Conservation (phyloP, 2,329 filamentous ascomycete genomes). For the Metarhizium robertsii region DNA sequence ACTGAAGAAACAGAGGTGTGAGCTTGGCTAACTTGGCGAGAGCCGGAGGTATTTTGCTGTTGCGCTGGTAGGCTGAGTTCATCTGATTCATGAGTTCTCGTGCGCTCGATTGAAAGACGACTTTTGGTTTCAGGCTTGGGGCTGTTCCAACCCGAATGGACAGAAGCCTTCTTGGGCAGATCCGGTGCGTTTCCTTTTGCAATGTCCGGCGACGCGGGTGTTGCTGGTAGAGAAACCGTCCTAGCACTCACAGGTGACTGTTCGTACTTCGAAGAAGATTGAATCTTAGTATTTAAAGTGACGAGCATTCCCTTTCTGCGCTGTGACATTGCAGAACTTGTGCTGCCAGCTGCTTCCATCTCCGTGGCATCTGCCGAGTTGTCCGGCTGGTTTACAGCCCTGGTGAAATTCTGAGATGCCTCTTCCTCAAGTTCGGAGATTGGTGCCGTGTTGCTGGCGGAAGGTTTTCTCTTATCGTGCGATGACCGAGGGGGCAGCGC, state of each 20-base stretch:
- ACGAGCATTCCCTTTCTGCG: neutral
- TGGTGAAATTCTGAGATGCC: neutral
- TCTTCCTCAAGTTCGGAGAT: constrained; percentile 1
- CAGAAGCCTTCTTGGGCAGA: constrained; percentile 21
- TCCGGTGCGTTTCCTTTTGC: constrained; percentile 22
- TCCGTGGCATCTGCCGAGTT: neutral
- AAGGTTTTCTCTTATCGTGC: neutral
- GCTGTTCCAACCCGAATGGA: constrained; percentile 14
- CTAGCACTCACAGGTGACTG: neutral
- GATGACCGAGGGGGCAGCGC: neutral
- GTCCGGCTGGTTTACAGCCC: neutral
- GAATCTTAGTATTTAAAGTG: neutral
- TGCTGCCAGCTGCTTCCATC: neutral
- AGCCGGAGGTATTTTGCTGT: constrained; percentile 15
- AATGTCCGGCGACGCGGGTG: constrained; percentile 18
- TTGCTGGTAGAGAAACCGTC: neutral
- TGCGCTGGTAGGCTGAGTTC: constrained; percentile 17
- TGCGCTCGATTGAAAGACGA: constrained; percentile 29
- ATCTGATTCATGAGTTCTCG: constrained; percentile 24
- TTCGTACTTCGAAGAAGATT: neutral
- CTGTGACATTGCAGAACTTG: neutral
- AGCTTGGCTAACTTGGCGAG: constrained; percentile 29
- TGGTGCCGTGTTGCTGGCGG: neutral
- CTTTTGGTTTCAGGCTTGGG: constrained; percentile 25
- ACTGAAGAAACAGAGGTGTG: constrained; percentile 43